These are phyloP conservation scores for Ceratobasidium sp. DNA, from an alignment of 1,284 basidiomycete genomes.

Conservation along the genomic window DNA sequence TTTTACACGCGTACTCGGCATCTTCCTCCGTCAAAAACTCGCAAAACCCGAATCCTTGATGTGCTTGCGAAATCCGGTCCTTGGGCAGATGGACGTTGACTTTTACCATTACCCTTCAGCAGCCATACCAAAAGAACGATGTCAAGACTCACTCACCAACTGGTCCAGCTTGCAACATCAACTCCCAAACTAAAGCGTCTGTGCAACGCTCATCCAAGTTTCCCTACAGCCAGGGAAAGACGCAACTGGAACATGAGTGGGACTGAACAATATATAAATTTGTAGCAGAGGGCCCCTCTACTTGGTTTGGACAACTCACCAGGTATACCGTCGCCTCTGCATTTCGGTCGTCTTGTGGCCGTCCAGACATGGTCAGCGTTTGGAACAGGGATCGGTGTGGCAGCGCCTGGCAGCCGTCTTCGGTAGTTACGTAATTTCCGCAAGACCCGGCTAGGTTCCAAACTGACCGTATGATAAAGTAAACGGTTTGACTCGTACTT, in stretches of 20 bases:
- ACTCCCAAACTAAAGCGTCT: slow-evolving; percentile 95
- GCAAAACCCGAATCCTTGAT: slow-evolving; percentile 99
- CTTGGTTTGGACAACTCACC: slow-evolving; percentile 56
- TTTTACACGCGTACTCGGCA: slow-evolving; percentile 99
- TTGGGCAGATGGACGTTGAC: slow-evolving; percentile 99
- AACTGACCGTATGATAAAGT: too few species aligned
- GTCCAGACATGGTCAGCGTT: slow-evolving; percentile 45
- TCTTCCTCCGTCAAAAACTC: slow-evolving; percentile 98
- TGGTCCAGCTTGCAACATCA: slow-evolving; percentile 98
- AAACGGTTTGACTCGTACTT: too few species aligned
- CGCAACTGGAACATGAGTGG: slow-evolving; percentile 19
- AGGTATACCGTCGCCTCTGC: slow-evolving; percentile 96
- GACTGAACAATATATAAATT: not conserved
- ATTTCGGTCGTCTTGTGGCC: slow-evolving; percentile 90
- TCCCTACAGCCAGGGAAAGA: slow-evolving; percentile 63
- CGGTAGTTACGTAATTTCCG: too few species aligned
- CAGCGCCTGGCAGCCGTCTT: too few species aligned
- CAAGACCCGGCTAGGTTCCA: too few species aligned
- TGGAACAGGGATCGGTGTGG: too few species aligned
- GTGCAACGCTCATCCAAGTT: slow-evolving; percentile 95
- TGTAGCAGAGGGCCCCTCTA: slow-evolving; percentile 13
- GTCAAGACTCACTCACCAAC: slow-evolving; percentile 73
- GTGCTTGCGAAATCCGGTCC: slow-evolving; percentile 96
- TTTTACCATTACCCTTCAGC: slow-evolving; percentile 50
- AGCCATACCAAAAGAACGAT: not conserved